phyloP scores from a whole-genome alignment of 2,329 filamentous ascomycete species.

The Xylariaceae sp. region DNA sequence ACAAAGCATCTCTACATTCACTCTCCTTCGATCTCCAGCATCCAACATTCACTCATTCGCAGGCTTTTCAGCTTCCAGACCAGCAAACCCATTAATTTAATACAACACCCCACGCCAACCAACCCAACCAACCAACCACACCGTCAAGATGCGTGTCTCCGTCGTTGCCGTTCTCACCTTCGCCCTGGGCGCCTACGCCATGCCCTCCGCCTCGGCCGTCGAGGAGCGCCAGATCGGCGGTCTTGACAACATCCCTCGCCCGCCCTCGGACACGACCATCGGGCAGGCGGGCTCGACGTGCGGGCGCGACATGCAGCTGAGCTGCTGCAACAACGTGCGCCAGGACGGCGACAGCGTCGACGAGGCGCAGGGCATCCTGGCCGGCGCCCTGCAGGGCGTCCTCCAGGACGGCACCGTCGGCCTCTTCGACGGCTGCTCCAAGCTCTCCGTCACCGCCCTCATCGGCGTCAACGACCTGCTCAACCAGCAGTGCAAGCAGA shows the following conservation, averaged over 20 bases:
- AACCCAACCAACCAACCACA: constrained; percentile 6
- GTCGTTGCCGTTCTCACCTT: constrained; percentile 26
- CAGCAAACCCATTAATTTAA: constrained; percentile 4
- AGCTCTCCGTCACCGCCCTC: constrained; percentile 19
- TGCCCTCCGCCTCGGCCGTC: constrained; percentile 6
- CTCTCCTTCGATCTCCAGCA: constrained; percentile 2
- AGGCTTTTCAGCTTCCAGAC: too few species aligned
- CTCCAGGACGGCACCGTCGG: constrained; percentile 15
- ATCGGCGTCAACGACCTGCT: constrained; percentile 21
- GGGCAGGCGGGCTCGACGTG: constrained; percentile 22
- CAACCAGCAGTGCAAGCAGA: constrained; percentile 24
- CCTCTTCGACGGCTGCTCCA: constrained; percentile 25
- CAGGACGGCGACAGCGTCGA: constrained; percentile 19
- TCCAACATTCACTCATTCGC: constrained; percentile 7
- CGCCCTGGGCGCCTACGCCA: constrained; percentile 24
- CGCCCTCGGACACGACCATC: constrained; percentile 18
- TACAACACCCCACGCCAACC: constrained; percentile 4
- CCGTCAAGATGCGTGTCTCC: constrained; percentile 35
- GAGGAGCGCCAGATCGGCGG: too few species aligned
- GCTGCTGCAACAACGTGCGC: constrained; percentile 26
- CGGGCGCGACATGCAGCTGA: constrained; percentile 21
- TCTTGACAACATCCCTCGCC: constrained; percentile 4
- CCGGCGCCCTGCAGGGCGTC: constrained; percentile 17
- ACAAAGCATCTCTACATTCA: constrained; percentile 11
- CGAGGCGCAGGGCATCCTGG: constrained; percentile 16